Base-by-base conservation (phyloP, 768 basidiomycete genomes). In the Boletus rubroflammeus region DNA sequence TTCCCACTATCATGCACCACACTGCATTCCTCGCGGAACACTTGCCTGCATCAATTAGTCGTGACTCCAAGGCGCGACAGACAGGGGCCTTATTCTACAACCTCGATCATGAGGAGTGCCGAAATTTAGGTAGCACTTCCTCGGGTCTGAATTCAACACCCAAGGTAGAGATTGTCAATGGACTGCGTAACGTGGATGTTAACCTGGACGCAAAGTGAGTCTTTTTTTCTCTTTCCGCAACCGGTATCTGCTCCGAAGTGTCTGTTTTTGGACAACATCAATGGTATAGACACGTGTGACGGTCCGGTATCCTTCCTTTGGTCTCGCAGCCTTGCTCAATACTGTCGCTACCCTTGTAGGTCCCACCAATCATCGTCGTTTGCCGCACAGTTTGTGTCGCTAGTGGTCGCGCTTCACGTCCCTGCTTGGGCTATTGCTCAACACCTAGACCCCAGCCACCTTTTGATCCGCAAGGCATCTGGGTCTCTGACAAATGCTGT, bases 401-500 rank as follows among this genome's bases (percentile, higher is more conserved):
- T 86, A 47, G 61, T 88, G 26, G 75, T 75, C 36, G 68, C 75
- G 11, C 74, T 92, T 43, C 76, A 76, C 43, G 73, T 88, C 3
- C 80, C 82, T 21, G 73, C 73, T 31, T 93, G 91, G 90, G 66
- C 68, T 36, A 73, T 76, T 21, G 54, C 70, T 2, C 74, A 72
- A 43, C 55, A 41, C n/a, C 72, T 85, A 40, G 72, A 72, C 31
- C 71, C 81, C 32, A 69, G 78, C 42, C 70, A 74, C 29, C 65
- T 95, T 47, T 76, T 75, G 51, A 79, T 98, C 59, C 78, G 77
- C 66, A 94, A 88, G 67, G 88, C 95, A 23, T 92, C 94, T 7
- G 95, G 96, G 9, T 88, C 92, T 11, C 73, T 98, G 59, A 99
- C 96, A 39, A 99, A 99, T 71, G 88, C 91, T 51, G 93, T 99